Evolutionary conservation across 805 yeast species (phyloP).

Genomic region (Wickerhamomyces pijperi): DNA sequence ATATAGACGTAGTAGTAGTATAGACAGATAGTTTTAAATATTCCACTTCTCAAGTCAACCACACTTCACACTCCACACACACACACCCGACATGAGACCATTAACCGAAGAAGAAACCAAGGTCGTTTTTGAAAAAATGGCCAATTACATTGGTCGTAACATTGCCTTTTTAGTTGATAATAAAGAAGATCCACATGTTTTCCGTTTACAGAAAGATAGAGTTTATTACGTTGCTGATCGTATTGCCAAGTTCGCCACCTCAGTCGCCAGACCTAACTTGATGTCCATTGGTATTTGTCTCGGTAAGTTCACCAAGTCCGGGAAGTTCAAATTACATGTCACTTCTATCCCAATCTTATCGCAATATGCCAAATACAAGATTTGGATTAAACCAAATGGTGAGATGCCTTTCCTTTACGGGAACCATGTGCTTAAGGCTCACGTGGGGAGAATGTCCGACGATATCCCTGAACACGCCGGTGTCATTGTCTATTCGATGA

Average conservation of each 20-base stretch:
- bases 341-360: constrained; percentile 81
- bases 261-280: constrained; percentile 77
- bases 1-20: no score
- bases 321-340: constrained; percentile 89
- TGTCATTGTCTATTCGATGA: constrained; percentile 83
- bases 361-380: constrained; percentile 81
- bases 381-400: constrained; percentile 95
- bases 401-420: constrained; percentile 98
- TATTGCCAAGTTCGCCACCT: constrained; percentile 79
- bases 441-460: constrained; percentile 91
- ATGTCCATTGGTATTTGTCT: constrained; percentile 91
- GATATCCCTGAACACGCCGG: constrained; percentile 98
- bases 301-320: constrained; percentile 96
- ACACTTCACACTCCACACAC: constrained; percentile 2
- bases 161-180: constrained; percentile 76
- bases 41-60: no score
- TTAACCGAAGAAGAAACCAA: constrained; percentile 95
- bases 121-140: constrained; percentile 90
- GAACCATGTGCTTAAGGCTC: constrained; percentile 93
- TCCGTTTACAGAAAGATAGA: constrained; percentile 91
- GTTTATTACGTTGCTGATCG: constrained; percentile 85
- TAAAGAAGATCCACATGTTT: constrained; percentile 77
- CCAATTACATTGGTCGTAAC: constrained; percentile 94
- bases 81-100: constrained; percentile 59
- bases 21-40: no score